Base-by-base conservation (phyloP, 108 stramenopile genomes). In the Epithemia pelagica region DNA sequence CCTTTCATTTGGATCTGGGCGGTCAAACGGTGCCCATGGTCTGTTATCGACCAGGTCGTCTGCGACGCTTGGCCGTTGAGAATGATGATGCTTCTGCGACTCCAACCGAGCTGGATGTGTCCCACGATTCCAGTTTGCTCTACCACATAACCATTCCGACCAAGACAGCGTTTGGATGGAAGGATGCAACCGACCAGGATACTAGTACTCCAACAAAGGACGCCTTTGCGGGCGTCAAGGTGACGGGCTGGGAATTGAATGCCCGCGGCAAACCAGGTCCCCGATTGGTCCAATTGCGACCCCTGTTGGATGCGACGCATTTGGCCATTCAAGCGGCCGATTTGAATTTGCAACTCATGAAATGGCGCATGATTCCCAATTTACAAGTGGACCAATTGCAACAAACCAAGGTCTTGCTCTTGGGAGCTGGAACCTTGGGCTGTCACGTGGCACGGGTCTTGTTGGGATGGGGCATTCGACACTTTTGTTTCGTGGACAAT, bases 381-480 rank as follows among this genome's bases (percentile, higher is more conserved):
- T 80, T 99, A 7, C 77, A 98, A 71, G 80, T 95, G n/a, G 89
- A 92, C 5, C 61, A 64, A 31, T 70, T 99, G 54, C 81, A 78
- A 52, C 54, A 76, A 25, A 82, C 90, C 51, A 83, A 80, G 65
- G 96, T 96, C 15, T 73, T 99, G 54, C 66, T 99, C 29, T 55
- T 99, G 25, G 99, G 99, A 5, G 95, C 97, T 0, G 99, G 99
- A 25, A 99, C 99, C 2, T 76, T 99, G 62, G 99, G 99, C 53
- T 99, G 99, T 68, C 76, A 75, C 33, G 97, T 99, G 7, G 95
- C 96, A 0, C 74, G 99, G 0, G 82, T 81, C 22, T 72, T 99
- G 59, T 61, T 98, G 29, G 98, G 95, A 20, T 99, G 98, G 97
- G 99, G 99, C n/a, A 79, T 99, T 22, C 78, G 96, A 32, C 59